These are phyloP conservation scores for Paxillus ammoniavirescens DNA, from an alignment of 768 basidiomycete species.

Conservation along the genomic window DNA sequence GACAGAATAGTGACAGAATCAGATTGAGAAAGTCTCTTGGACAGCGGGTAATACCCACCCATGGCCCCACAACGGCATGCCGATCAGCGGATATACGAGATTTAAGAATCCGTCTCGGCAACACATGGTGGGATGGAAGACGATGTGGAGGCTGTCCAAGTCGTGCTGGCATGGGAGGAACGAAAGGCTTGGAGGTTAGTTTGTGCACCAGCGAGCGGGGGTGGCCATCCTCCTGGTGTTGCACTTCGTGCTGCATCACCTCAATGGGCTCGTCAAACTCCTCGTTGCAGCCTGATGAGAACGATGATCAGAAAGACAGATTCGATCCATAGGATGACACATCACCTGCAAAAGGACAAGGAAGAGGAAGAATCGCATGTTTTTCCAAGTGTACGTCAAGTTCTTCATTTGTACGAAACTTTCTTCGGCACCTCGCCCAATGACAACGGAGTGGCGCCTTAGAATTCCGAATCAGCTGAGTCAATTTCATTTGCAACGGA, in stretches of 20 bases:
- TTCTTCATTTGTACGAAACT: slow-evolving; percentile 34
- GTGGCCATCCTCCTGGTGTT: slow-evolving; percentile 28
- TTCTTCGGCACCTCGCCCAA: slow-evolving; percentile 57
- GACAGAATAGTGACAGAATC: background rate
- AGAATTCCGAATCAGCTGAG: slow-evolving; percentile 6
- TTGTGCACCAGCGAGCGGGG: slow-evolving; percentile 16
- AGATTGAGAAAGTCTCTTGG: background rate
- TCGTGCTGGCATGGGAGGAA: slow-evolving; percentile 30
- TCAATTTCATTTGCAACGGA: slow-evolving; percentile 2
- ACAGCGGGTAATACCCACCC: slow-evolving; percentile 41
- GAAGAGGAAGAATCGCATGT: slow-evolving; percentile 39
- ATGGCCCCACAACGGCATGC: slow-evolving; percentile 50
- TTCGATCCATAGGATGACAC: background rate
- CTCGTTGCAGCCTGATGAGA: slow-evolving; percentile 49
- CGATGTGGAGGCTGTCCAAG: slow-evolving; percentile 39
- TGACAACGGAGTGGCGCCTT: slow-evolving; percentile 45
- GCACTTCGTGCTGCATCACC: slow-evolving; percentile 48
- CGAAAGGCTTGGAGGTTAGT: slow-evolving; percentile 33
- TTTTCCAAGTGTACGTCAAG: slow-evolving; percentile 49
- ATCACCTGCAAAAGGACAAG: slow-evolving; percentile 44
- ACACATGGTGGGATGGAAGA: slow-evolving; percentile 52
- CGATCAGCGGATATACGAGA: slow-evolving; percentile 48
- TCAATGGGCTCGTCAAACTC: slow-evolving; percentile 45
- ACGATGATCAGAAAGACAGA: slow-evolving; percentile 3
- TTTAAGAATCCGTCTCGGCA: slow-evolving; percentile 42